Conservation (phyloP, 352 stramenopile genomes). For the Globisporangium canariense region DNA sequence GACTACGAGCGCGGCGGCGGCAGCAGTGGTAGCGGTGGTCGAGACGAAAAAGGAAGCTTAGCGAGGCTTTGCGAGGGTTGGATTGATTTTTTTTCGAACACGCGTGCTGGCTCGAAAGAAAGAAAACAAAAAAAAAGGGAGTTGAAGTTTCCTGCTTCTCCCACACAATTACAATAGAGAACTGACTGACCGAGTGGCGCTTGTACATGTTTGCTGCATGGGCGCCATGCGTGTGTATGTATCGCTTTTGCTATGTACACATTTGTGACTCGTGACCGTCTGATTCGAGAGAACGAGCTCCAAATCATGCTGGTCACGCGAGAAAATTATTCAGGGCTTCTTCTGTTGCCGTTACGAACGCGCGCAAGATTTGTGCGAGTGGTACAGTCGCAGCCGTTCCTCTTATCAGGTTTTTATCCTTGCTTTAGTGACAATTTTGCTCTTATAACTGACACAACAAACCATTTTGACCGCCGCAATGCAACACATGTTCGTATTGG, state of each 20-base stretch:
- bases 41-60: constrained; percentile 15
- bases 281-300: constrained; percentile 11
- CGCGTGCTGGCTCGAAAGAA: constrained; percentile 12
- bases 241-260: constrained; percentile 7
- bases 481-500: not conserved
- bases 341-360: not conserved
- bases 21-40: not conserved
- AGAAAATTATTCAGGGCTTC: constrained; percentile 9
- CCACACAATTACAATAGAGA: not conserved
- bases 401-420: not conserved
- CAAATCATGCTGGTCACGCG: not conserved
- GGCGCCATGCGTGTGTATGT: no score
- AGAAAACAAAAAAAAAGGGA: not conserved
- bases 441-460: not conserved
- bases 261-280: not conserved
- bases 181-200: not conserved
- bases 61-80: not conserved
- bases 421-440: not conserved
- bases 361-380: not conserved
- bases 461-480: not conserved
- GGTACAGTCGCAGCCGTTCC: not conserved
- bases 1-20: no score
- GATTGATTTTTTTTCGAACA: not conserved
- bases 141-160: constrained; percentile 2
- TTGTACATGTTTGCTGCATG: not conserved